Base-by-base conservation (phyloP, 2,329 filamentous ascomycete genomes). In the Talaromyces sp. region DNA sequence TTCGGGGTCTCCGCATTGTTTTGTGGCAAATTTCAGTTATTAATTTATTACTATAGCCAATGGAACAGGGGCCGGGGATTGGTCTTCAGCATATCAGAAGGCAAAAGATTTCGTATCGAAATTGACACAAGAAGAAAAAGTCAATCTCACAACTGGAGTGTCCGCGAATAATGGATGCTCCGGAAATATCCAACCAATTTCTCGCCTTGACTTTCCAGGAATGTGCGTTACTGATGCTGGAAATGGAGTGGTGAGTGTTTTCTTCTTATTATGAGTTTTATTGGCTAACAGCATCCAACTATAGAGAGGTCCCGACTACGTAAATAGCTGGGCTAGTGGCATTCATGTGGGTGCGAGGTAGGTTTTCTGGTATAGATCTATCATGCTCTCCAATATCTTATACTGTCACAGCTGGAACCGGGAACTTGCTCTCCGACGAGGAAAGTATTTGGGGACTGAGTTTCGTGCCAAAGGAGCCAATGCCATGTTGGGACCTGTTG, bases 361-460 rank as follows among this genome's bases (percentile, higher is more conserved):
- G 17, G 53, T 9, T 22, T 19, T 19, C 22, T 22, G 19, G 5
- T 32, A 5, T 13, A 17, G 8, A 22, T 10, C n/a, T 55, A 6
- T 55, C 10, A 13, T 19, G 17, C 3, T 15, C 1, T n/a, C 11
- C 19, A 33, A 33, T 32, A 11, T 55, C n/a, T 33, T 47, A 32
- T 25, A 36, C 10, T 22, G 1, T 8, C 15, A 55, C 19, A 55
- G 53, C 0, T 97, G 91, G 89, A 95, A 92, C 73, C 90, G 87
- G 67, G 84, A 90, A 36, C 78, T 96, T 56, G 96, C 96, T 88
- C 92, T 90, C 68, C 79, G 85, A 65, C 87, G 91, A 55, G 93
- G 93, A 10, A 86, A 85, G 66, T 91, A 89, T 0, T 86, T 95
- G 69, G 93, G 85, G 0, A 75, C 83, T 32, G 91, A 95, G 76